Evolutionary conservation across 495 filamentous ascomycete genomes (phyloP), one percentile per base, ranked within the genome.

Genomic region (Mytilinidion resinicola): DNA sequence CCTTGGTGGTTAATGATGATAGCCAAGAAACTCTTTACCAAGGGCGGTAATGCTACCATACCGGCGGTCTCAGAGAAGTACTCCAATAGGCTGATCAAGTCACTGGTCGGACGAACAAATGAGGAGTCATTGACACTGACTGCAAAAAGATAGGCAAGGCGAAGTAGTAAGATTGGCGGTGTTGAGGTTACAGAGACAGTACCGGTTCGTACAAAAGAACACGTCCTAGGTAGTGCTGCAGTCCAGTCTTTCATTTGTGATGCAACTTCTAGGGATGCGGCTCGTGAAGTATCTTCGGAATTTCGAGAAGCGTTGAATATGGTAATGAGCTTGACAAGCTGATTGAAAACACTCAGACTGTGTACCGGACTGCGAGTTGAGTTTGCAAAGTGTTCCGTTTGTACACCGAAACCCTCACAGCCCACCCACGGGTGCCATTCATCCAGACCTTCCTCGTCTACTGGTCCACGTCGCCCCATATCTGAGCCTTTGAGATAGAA

Each of bases 381-480:
- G 6, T 72, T 36, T 63, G 63, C 20, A 70, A 65, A 33, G 57
- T 53, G 53, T 49, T 62, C 9, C 62, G 62, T 0, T 72, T 76
- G 11, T 75, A 74, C 5, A 73, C 74, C 33, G 80, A 49, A 58
- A 9, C 43, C 57, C 10, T 59, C 67, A 33, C 80, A 80, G 52
- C 82, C 77, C 3, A 72, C 73, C 86, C 85, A 89, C 1, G 80
- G 81, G 58, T 85, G 82, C 86, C 85, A 89, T 68, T 89, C 85
- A 57, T 89, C 86, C 17, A 83, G 67, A 6, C 82, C 85, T 67
- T 85, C 82, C 67, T 87, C 82, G 57, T 80, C 76, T 10, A 85
- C 62, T 9, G 76, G 64, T 1, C 76, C 73, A 35, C 80, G 63
- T 4, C 69, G 56, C 9, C 65, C 59, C 14, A 83, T 51, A 57